Percentiles rank a stretch among this genome's conserved stretches.
Evolutionary conservation across 2,329 filamentous ascomycete genomes (phyloP).

Genomic region (Whalleya microplaca): DNA sequence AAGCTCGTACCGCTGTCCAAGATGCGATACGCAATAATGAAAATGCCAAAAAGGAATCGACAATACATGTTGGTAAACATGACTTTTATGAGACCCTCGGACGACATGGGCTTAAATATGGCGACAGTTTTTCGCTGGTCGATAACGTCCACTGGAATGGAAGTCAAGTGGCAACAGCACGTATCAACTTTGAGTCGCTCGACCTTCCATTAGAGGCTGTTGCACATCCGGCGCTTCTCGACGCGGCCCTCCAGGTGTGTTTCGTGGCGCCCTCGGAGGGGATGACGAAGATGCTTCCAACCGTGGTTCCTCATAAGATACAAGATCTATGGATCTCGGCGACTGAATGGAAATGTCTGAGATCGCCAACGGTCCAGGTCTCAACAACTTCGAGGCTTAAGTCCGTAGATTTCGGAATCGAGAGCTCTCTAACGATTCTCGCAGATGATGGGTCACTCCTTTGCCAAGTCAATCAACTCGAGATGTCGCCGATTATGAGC

Average conservation of each 20-base stretch:
- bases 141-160: constrained; percentile 29
- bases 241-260: constrained; percentile 33
- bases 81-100: constrained; percentile 25
- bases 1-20: not conserved
- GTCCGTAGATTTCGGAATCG: constrained; percentile 17
- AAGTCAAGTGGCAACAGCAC: constrained; percentile 13
- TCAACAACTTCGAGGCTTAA: constrained; percentile 13
- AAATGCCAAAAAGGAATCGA: constrained; percentile 13
- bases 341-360: constrained; percentile 29
- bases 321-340: constrained; percentile 33
- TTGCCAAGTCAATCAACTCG: constrained; percentile 21
- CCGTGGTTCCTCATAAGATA: constrained; percentile 30
- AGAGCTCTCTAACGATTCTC: constrained; percentile 28
- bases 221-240: constrained; percentile 38
- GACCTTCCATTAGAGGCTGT: constrained; percentile 15
- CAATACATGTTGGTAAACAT: constrained; percentile 20
- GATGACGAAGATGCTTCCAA: constrained; percentile 3
- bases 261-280: constrained; percentile 12
- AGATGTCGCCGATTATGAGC: constrained; percentile 24
- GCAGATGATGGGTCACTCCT: constrained; percentile 30
- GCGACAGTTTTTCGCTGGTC: constrained; percentile 26
- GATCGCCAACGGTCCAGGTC: constrained; percentile 23
- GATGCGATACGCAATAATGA: constrained; percentile 1
- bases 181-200: constrained; percentile 7
- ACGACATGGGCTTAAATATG: constrained; percentile 29